Conservation (phyloP, 1,139 yeast genomes). For the Sugiyamaella xylanicola region DNA sequence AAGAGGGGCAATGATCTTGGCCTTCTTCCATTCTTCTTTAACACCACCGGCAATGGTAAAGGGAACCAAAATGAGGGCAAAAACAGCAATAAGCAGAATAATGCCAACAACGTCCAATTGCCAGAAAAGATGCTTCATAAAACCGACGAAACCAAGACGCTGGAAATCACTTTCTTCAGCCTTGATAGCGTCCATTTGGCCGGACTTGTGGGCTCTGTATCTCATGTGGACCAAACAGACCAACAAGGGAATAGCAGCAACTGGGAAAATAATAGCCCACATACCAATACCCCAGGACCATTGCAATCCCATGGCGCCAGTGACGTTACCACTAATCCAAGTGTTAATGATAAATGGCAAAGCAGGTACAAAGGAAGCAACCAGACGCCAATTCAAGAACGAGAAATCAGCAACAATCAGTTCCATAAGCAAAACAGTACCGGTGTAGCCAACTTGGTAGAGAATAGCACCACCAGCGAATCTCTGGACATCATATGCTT, state of each 20-base stretch:
- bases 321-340: constrained; percentile 69
- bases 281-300: constrained; percentile 80
- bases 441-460: constrained; percentile 71
- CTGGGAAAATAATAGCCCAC: constrained; percentile 78
- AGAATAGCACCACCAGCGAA: constrained; percentile 76
- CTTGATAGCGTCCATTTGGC: constrained; percentile 48
- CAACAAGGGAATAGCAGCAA: constrained; percentile 60
- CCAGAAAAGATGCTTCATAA: constrained; percentile 46
- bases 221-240: constrained; percentile 59
- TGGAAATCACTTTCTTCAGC: constrained; percentile 37
- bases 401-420: constrained; percentile 68
- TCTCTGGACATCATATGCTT: constrained; percentile 62
- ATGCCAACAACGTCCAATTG: constrained; percentile 59
- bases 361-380: constrained; percentile 63
- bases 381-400: constrained; percentile 68
- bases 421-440: constrained; percentile 58
- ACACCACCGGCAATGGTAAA: constrained; percentile 65
- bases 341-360: constrained; percentile 74
- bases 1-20: constrained; percentile 63
- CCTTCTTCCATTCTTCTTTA: constrained; percentile 53
- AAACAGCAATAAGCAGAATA: constrained; percentile 50
- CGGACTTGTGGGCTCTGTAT: constrained; percentile 53
- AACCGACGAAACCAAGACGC: constrained; percentile 36
- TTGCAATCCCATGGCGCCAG: constrained; percentile 43
- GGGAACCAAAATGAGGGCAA: constrained; percentile 55